Evolutionary conservation across 2,329 filamentous ascomycete species (phyloP).

Genomic region (Aspergillus clavatus): DNA sequence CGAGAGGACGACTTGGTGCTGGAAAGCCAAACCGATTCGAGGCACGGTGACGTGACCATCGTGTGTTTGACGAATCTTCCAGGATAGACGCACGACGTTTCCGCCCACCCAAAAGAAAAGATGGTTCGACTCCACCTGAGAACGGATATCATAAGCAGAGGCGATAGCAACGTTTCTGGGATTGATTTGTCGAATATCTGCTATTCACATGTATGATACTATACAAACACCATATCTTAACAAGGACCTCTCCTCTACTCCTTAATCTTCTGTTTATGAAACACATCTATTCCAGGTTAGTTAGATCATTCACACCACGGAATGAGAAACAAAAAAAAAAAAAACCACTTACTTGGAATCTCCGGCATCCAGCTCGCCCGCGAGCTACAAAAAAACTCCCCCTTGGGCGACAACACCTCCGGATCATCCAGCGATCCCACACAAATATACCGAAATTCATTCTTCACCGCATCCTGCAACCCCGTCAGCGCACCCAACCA

Average conservation of each 20-base stretch:
- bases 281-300: constrained; percentile 37
- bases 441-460: constrained; percentile 40
- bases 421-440: constrained; percentile 50
- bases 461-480: constrained; percentile 28
- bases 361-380: constrained; percentile 50
- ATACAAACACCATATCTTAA: neutral
- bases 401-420: constrained; percentile 48
- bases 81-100: no score
- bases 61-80: no score
- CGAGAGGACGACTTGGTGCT: no score
- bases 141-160: no score
- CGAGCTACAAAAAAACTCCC: constrained; percentile 52
- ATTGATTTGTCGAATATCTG: constrained; percentile 19
- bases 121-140: no score
- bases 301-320: no score
- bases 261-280: constrained; percentile 46
- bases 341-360: constrained; percentile 39
- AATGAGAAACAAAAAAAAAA: no score
- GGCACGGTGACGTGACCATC: no score
- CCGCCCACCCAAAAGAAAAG: no score
- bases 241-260: constrained; percentile 25
- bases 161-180: no score
- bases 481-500: neutral
- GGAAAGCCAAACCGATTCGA: no score
- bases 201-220: no score